Evolutionary conservation across 2,329 filamentous ascomycete genomes (phyloP).

Genomic region (Claviceps digitariae): DNA sequence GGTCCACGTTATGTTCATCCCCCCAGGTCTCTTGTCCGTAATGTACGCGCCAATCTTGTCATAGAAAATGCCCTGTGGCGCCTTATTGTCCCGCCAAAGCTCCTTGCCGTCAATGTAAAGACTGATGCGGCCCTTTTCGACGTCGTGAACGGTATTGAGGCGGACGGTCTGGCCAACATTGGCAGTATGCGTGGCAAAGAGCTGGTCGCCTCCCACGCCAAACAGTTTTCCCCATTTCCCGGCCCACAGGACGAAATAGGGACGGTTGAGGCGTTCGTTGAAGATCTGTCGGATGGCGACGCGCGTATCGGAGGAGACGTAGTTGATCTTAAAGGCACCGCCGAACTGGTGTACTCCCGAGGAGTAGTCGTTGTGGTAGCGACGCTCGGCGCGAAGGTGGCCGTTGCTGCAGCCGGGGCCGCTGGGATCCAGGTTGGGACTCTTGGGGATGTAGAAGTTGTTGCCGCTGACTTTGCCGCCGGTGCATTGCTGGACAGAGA

Average conservation of each 20-base stretch:
- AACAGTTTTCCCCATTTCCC: constrained; percentile 9
- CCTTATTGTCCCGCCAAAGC: constrained; percentile 8
- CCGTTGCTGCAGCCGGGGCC: constrained; percentile 12
- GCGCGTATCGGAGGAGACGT: constrained; percentile 10
- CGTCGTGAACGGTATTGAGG: constrained; percentile 14
- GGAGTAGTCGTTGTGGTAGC: constrained; percentile 11
- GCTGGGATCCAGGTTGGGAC: constrained; percentile 9
- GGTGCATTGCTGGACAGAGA: constrained; percentile 7
- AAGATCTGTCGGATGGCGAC: constrained; percentile 14
- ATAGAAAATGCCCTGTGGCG: constrained; percentile 13
- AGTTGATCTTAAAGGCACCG: constrained; percentile 13
- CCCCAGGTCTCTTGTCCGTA: constrained; percentile 11
- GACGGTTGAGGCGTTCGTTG: constrained; percentile 9
- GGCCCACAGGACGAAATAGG: constrained; percentile 12
- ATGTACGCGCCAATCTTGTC: constrained; percentile 15
- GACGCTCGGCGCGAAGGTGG: constrained; percentile 11
- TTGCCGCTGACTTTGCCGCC: constrained; percentile 9
- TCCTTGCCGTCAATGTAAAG: constrained; percentile 14
- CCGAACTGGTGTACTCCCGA: constrained; percentile 12
- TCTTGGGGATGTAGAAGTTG: constrained; percentile 9
- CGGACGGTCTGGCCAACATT: constrained; percentile 9
- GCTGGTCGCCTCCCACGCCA: constrained; percentile 10
- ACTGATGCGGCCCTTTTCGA: constrained; percentile 8
- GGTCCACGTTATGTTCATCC: constrained; percentile 10
- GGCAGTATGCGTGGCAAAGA: constrained; percentile 9